Conservation (phyloP, 2,329 filamentous ascomycete genomes). For the Claviceps purpurea region DNA sequence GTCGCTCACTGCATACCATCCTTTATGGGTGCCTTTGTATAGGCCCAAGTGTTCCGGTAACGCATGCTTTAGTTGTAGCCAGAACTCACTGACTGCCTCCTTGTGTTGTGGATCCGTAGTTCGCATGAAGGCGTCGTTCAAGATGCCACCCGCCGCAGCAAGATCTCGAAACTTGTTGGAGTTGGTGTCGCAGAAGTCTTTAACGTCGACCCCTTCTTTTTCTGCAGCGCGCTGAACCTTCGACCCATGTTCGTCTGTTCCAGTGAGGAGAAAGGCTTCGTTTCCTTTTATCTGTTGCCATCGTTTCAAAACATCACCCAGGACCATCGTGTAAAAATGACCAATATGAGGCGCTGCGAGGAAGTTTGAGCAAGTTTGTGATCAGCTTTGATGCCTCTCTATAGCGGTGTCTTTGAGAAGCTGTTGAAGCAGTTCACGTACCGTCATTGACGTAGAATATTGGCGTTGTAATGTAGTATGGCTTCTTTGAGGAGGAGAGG, state of each 20-base stretch:
- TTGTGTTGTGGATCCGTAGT: conserved; percentile 77
- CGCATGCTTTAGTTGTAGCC: conserved; percentile 54
- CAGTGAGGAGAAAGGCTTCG: conserved; percentile 65
- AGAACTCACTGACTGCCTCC: conserved; percentile 78
- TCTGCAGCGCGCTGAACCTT: conserved; percentile 85
- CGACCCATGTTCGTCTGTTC: conserved; percentile 95
- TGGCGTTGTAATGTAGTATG: conserved; percentile 89
- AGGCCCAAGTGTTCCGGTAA: conserved; percentile 54
- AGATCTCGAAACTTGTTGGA: conserved; percentile 67
- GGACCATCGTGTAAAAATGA: conserved; percentile 84
- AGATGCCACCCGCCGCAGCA: conserved; percentile 54
- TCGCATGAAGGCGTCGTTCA: conserved; percentile 78
- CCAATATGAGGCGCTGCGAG: conserved; percentile 74
- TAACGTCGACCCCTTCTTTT: conserved; percentile 55
- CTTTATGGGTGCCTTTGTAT: conserved; percentile 75
- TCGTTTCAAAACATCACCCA: conserved; percentile 82
- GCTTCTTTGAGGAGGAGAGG: conserved; percentile 39
- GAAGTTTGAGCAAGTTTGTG: neutral
- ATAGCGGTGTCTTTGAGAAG: too few relatives aligned
- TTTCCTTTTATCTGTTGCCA: conserved; percentile 70
- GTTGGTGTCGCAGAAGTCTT: conserved; percentile 79
- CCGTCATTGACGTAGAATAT: conserved; percentile 99
- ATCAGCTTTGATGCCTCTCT: neutral
- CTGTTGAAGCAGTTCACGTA: conserved; percentile 21
- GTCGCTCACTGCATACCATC: conserved; percentile 95